Evolutionary conservation across 441 rosid genomes (phyloP).

Genomic region (Eugenia klotzschiana): DNA sequence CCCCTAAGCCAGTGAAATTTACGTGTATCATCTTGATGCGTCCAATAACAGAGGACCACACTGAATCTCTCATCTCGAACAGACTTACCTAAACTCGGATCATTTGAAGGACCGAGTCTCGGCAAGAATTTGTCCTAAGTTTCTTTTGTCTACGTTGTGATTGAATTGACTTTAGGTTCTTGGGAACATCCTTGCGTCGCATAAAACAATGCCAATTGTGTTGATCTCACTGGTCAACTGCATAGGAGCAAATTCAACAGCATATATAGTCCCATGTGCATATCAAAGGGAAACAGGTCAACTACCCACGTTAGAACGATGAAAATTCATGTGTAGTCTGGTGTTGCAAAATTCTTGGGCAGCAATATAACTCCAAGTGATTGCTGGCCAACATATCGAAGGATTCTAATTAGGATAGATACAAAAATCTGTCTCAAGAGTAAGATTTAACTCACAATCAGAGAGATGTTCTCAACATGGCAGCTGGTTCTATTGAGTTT

Average conservation of each 20-base stretch:
- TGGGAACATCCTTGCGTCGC: background rate
- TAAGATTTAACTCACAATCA: background rate
- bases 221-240: background rate
- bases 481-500: background rate
- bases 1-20: background rate
- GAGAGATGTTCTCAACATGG: background rate
- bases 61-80: background rate
- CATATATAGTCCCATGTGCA: background rate
- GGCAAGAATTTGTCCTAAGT: background rate
- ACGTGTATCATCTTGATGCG: background rate
- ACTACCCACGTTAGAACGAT: background rate
- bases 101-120: background rate
- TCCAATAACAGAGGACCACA: background rate
- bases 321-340: background rate
- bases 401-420: background rate
- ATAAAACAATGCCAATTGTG: background rate
- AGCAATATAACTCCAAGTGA: background rate
- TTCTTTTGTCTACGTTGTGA: background rate
- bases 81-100: background rate
- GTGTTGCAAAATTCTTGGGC: background rate
- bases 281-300: background rate
- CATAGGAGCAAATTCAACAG: background rate
- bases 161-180: background rate
- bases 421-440: background rate
- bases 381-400: background rate